Percentiles rank a stretch among this genome's conserved stretches.
phyloP scores from a whole-genome alignment of 345 rosid genomes.

The Hirschfeldia incana region DNA sequence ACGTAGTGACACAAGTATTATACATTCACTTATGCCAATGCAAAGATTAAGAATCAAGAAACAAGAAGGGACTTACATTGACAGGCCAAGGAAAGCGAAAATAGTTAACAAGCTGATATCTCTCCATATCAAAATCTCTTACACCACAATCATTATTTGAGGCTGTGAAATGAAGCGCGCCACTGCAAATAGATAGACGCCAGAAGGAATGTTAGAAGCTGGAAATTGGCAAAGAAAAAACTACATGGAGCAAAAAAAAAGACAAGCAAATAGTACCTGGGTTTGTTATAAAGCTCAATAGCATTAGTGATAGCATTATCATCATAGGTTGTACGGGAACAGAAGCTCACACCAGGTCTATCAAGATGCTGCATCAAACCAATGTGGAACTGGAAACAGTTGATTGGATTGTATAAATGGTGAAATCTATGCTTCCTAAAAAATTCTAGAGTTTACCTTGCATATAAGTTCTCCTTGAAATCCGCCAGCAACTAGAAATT shows the following conservation, averaged over 20 bases:
- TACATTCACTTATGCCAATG: neutral
- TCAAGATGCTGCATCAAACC: slow-evolving; percentile 60
- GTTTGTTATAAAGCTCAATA: slow-evolving; percentile 73
- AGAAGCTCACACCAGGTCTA: slow-evolving; percentile 85
- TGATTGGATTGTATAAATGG: slow-evolving; percentile 6
- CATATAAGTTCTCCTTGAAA: slow-evolving; percentile 67
- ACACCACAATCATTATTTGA: slow-evolving; percentile 85
- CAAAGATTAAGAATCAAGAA: neutral
- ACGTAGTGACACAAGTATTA: neutral
- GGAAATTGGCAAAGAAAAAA: neutral
- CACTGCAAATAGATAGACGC: slow-evolving; percentile 46
- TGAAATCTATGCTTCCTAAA: neutral
- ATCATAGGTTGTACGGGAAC: slow-evolving; percentile 86
- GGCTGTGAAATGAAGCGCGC: slow-evolving; percentile 71
- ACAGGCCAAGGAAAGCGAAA: slow-evolving; percentile 75
- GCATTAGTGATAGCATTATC: slow-evolving; percentile 98
- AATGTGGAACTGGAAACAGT: slow-evolving; percentile 13
- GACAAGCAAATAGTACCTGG: slow-evolving; percentile 44
- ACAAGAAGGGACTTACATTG: slow-evolving; percentile 52
- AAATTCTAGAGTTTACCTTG: slow-evolving; percentile 43
- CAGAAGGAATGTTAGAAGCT: slow-evolving; percentile 24
- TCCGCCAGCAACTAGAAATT: slow-evolving; percentile 59
- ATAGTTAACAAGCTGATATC: slow-evolving; percentile 58
- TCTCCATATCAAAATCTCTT: slow-evolving; percentile 85
- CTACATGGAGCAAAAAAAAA: slow-evolving; percentile 8